phyloP scores from a whole-genome alignment of 768 basidiomycete species.

The Leucocoprinus leucothites region DNA sequence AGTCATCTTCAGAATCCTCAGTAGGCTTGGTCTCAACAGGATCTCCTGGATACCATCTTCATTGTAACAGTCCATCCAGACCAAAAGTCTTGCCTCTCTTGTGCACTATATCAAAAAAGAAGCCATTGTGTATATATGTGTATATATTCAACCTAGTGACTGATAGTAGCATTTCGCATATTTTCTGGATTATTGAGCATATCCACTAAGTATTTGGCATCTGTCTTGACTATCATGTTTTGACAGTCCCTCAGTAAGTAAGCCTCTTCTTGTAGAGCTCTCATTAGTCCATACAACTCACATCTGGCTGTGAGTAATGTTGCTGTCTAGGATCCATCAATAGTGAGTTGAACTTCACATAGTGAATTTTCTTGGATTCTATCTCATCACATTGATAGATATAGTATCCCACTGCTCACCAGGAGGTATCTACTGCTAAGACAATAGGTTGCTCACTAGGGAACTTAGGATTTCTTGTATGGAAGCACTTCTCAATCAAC shows the following conservation, averaged over 20 bases:
- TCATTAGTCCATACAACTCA: conserved; percentile 22
- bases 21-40: too few species aligned
- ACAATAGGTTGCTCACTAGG: conserved; percentile 3
- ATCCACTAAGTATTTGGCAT: conserved; percentile 28
- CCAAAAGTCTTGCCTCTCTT: conserved; percentile 23
- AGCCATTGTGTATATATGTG: conserved; percentile 27
- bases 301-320: conserved; percentile 14
- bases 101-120: conserved; percentile 29
- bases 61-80: conserved; percentile 23
- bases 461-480: neutral
- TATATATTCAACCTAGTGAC: conserved; percentile 27
- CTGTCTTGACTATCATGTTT: conserved; percentile 21
- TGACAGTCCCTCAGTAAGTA: conserved; percentile 11
- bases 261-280: conserved; percentile 14
- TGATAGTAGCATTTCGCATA: conserved; percentile 26
- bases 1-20: neutral
- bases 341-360: conserved; percentile 34
- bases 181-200: conserved; percentile 29
- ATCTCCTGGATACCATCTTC: conserved; percentile 25
- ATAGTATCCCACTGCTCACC: conserved; percentile 32
- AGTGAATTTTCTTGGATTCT: conserved; percentile 20
- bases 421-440: conserved; percentile 1
- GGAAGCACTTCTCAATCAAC: neutral
- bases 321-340: conserved; percentile 30
- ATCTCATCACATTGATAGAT: conserved; percentile 29